These are phyloP conservation scores for Astrephomene gubernaculifera DNA, from an alignment of 139 green algal genomes.

Conservation along the genomic window DNA sequence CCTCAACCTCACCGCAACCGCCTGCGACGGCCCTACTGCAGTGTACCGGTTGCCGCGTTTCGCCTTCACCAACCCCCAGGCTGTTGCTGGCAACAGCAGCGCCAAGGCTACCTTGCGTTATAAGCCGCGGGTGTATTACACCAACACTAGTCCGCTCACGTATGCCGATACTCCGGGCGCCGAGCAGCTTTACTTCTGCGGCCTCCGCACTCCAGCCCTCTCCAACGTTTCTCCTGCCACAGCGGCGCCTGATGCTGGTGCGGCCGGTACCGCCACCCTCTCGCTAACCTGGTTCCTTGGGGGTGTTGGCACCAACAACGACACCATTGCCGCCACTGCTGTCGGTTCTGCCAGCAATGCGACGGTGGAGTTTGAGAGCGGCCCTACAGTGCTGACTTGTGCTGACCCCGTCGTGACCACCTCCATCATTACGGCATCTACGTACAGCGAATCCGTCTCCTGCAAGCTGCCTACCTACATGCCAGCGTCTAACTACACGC, in stretches of 20 bases:
- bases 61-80: background rate
- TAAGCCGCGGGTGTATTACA: background rate
- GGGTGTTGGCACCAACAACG: slow-evolving; percentile 4
- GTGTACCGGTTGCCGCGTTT: background rate
- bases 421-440: background rate
- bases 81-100: background rate
- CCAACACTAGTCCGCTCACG: background rate
- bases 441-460: background rate
- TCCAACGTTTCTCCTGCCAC: background rate
- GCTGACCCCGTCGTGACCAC: background rate
- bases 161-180: background rate
- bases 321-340: background rate
- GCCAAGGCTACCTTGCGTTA: background rate
- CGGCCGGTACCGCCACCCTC: background rate
- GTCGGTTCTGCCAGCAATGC: background rate
- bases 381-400: background rate
- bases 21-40: background rate
- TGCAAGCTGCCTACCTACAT: slow-evolving; percentile 30
- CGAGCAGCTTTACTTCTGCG: slow-evolving; percentile 14
- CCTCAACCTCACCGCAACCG: background rate
- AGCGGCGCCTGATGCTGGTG: background rate
- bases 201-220: background rate
- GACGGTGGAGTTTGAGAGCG: slow-evolving; percentile 20
- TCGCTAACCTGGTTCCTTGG: slow-evolving; percentile 1
- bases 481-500: slow-evolving; percentile 28